Base-by-base conservation (phyloP, 192 early-diverging fungal genomes). In the Coemansia sp. region DNA sequence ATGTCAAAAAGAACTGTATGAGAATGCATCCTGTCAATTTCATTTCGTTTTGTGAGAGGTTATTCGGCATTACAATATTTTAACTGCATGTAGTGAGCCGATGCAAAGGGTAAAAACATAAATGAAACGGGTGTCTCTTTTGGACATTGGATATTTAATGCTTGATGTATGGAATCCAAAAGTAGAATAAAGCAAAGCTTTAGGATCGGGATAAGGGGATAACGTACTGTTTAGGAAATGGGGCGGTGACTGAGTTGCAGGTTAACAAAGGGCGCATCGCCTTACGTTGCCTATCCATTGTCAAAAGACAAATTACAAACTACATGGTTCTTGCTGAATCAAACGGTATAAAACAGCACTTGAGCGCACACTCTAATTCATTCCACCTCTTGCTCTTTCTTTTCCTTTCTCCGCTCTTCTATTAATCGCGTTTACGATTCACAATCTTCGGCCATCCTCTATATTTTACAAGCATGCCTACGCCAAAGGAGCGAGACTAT, bases 401-500 rank as follows among this genome's bases (percentile, higher is more conserved):
- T 41, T 22, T 57, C 17, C 37, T 2, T 38, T 39, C 21, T 39
- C 23, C 56, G 17, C 37, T 22, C 21, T 23, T 17, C 1, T 22
- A 51, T 49, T 49, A 21, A 21, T 49, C 48, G 19, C 22, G 23
- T 47, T 57, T 29, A 47, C 22, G 4, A 5, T 17, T 43, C 32
- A 32, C 17, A 29, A 23, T 21, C 11, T 57, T 10, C 29, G 25
- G 14, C 29, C 29, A 32, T 32, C 4, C 5, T 32, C 29, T 6
- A 32, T 32, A 32, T 6, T 32, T 3, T 32, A 32, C 29, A 64
- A 29, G 9, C 48, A 49, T 50, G 29, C 38, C 43, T 11, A 5
- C 19, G 2, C 49, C 61, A 15, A 53, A 35, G 22, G 61, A 63
- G 11, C 41, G 70, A 17, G 70, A 73, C 45, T 73, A 73, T 24